Evolutionary conservation across 352 stramenopile species (phyloP).

Genomic region (Thalassiosira hispida): DNA sequence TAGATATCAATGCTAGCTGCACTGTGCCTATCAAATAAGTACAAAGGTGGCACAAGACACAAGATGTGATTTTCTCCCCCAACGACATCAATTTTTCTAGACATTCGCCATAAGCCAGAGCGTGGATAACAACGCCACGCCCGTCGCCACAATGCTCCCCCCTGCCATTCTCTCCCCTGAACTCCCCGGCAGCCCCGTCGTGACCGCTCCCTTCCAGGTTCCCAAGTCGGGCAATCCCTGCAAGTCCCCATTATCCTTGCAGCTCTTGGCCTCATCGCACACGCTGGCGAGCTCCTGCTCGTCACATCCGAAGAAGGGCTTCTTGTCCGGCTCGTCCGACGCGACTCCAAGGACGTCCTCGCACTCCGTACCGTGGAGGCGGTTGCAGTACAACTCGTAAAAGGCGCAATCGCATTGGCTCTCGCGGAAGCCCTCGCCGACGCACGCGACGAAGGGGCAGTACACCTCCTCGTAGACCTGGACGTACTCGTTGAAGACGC

Average conservation of each 20-base stretch:
- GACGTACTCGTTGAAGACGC: constrained; percentile 47
- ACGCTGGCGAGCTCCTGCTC: constrained; percentile 30
- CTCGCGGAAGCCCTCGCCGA: constrained; percentile 43
- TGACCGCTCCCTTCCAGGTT: constrained; percentile 24
- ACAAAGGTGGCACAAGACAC: too few species aligned
- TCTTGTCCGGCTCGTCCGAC: constrained; percentile 33
- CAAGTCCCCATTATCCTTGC: constrained; percentile 49
- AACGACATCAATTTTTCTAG: not conserved
- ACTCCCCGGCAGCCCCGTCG: constrained; percentile 5
- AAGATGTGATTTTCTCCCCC: not conserved
- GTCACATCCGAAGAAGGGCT: constrained; percentile 56
- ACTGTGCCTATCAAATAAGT: too few species aligned
- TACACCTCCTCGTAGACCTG: constrained; percentile 46
- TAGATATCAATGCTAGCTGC: too few species aligned
- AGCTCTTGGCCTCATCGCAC: constrained; percentile 39
- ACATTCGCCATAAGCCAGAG: constrained; percentile 14
- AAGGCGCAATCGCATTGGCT: constrained; percentile 59
- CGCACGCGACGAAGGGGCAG: constrained; percentile 41
- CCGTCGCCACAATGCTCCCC: not conserved
- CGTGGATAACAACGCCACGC: constrained; percentile 19
- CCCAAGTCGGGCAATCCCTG: constrained; percentile 40
- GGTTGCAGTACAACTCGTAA: constrained; percentile 50
- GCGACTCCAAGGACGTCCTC: not conserved
- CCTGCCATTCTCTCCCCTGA: constrained; percentile 5
- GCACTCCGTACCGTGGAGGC: constrained; percentile 32